Conservation (phyloP, 108 stramenopile genomes). For the Nitzschia sp. region DNA sequence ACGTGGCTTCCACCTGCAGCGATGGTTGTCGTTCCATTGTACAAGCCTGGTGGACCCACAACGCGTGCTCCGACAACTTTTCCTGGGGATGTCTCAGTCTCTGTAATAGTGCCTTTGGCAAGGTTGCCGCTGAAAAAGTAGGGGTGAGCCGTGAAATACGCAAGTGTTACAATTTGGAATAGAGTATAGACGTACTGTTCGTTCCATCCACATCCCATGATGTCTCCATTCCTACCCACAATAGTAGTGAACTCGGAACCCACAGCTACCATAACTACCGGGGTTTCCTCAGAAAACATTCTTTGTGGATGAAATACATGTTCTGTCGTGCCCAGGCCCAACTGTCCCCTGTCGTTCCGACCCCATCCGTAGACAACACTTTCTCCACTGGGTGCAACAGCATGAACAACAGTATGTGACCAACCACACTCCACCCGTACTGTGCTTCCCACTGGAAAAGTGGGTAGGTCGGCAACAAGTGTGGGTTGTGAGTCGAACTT, state of each 20-base stretch:
- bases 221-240: constrained; percentile 38
- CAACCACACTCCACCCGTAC: constrained; percentile 47
- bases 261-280: constrained; percentile 43
- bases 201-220: constrained; percentile 78
- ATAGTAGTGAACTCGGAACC: constrained; percentile 76
- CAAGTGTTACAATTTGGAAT: neutral
- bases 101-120: constrained; percentile 30
- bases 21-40: constrained; percentile 33
- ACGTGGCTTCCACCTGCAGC: constrained; percentile 59
- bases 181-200: constrained; percentile 64
- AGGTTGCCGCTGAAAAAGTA: constrained; percentile 12
- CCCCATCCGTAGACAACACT: constrained; percentile 68
- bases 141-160: neutral
- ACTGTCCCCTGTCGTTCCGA: constrained; percentile 52
- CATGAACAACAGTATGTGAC: constrained; percentile 67
- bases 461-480: constrained; percentile 1
- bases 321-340: constrained; percentile 24
- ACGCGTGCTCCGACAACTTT: constrained; percentile 9
- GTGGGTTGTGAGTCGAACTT: constrained; percentile 16
- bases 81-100: constrained; percentile 23
- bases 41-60: constrained; percentile 25
- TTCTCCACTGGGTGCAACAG: constrained; percentile 22
- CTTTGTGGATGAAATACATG: constrained; percentile 9
- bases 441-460: neutral
- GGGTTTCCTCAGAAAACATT: constrained; percentile 16